Base-by-base conservation (phyloP, 139 green algal species). In the Deuterostichococcus epilithicus region DNA sequence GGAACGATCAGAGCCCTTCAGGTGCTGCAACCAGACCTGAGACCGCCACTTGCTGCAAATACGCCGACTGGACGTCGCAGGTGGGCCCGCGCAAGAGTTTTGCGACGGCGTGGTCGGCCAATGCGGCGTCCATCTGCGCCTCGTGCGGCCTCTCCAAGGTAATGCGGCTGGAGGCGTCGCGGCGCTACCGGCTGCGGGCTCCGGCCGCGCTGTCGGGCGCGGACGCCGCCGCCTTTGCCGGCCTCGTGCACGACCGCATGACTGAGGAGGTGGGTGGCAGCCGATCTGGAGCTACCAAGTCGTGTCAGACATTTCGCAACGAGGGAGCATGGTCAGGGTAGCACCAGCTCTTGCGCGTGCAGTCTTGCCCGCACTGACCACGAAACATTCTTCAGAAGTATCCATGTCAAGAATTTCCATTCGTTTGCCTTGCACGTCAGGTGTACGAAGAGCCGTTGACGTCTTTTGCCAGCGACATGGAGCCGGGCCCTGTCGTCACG, bases 21-120 rank as follows among this genome's bases (percentile, higher is more conserved):
- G n/a, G n/a, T n/a, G n/a, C n/a, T n/a, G n/a, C n/a, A n/a, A n/a
- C n/a, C n/a, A n/a, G n/a, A n/a, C n/a, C n/a, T n/a, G n/a, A n/a
- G n/a, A n/a, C n/a, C n/a, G n/a, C n/a, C n/a, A n/a, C n/a, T n/a
- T n/a, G n/a, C n/a, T n/a, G n/a, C n/a, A n/a, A n/a, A n/a, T n/a
- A n/a, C n/a, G n/a, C n/a, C n/a, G 28, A 36, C 28, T 69, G 63
- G 23, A 28, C 73, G 5, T 30, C 91, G 23, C 84, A 98, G 86
- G 94, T 98, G 30, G 96, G 96, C 2, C 96, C 96, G 2, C 89
- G 96, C 78, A 90, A 95, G 86, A 94, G 81, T 85, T 99, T 99
- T 87, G 89, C 84, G 34, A 98, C 96, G 18, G 96, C 96, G 34
- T 99, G 92, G 88, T 97, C 90, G 67, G 90, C 96, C 76, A 99